These are phyloP conservation scores for Leishmania gerbilli DNA, from an alignment of 208 protist species.

Conservation along the genomic window DNA sequence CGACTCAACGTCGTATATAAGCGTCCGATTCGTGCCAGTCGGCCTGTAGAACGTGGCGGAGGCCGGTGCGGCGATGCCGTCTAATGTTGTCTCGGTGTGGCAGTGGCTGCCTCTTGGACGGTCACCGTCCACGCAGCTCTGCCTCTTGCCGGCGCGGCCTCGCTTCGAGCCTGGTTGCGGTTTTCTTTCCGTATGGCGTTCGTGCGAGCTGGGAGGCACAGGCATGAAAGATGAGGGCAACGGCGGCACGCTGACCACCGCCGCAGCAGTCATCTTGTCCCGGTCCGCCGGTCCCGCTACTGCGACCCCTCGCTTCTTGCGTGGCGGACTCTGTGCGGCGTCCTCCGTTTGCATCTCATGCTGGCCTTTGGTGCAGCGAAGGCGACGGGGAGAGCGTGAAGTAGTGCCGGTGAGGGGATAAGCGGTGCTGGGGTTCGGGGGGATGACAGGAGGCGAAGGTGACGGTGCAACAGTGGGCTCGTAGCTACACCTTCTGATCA, in stretches of 20 bases:
- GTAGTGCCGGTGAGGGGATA: background rate
- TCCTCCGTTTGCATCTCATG: background rate
- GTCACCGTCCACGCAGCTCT: background rate
- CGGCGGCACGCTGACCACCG: background rate
- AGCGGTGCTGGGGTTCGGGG: background rate
- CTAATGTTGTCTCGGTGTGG: background rate
- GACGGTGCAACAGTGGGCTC: background rate
- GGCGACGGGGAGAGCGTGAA: background rate
- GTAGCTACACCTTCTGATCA: background rate
- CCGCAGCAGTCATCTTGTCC: constrained; percentile 6
- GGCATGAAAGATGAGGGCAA: constrained; percentile 4
- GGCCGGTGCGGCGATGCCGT: background rate
- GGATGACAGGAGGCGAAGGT: background rate
- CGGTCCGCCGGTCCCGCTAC: background rate
- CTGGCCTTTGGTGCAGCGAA: background rate
- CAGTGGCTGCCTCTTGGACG: background rate
- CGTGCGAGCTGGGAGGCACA: background rate
- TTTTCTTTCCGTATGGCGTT: background rate
- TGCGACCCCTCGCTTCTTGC: constrained; percentile 14
- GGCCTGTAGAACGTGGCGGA: background rate
- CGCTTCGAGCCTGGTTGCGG: constrained; percentile 5
- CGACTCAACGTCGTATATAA: constrained; percentile 13
- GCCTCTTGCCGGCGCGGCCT: constrained; percentile 1
- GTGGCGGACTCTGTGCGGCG: constrained; percentile 4
- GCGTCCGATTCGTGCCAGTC: constrained; percentile 16